Percentiles rank a stretch among this genome's conserved stretches.
Evolutionary conservation across 257 asterid genomes (phyloP).

Genomic region (Galeopsis tetrahit): DNA sequence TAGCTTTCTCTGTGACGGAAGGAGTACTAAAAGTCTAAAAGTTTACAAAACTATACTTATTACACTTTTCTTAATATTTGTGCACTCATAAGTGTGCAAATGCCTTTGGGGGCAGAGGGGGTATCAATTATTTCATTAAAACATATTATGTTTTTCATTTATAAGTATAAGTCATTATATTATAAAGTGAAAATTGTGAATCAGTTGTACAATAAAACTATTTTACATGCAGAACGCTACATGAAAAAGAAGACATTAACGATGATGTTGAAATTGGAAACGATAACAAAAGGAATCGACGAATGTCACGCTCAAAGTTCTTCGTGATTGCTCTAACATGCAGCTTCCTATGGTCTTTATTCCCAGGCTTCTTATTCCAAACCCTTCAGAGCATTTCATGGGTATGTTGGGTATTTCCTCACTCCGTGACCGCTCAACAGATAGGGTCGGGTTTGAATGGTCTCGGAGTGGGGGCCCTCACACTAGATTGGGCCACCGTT

Average conservation of each 20-base stretch:
- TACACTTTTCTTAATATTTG: no score
- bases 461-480: constrained; percentile 68
- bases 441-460: constrained; percentile 76
- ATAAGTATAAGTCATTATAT: no score
- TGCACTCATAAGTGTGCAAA: no score
- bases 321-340: constrained; percentile 62
- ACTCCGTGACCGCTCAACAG: constrained; percentile 79
- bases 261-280: constrained; percentile 30
- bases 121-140: no score
- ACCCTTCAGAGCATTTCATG: constrained; percentile 71
- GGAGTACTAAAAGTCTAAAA: no score
- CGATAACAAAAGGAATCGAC: constrained; percentile 16
- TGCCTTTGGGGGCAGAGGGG: no score
- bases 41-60: no score
- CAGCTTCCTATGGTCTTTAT: constrained; percentile 69
- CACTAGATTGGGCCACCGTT: constrained; percentile 72
- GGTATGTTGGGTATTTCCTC: constrained; percentile 82
- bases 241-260: constrained; percentile 48
- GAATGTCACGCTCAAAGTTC: constrained; percentile 63
- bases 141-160: no score
- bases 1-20: no score
- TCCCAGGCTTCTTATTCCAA: constrained; percentile 73
- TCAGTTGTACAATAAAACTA: no score
- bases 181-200: no score
- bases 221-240: constrained; percentile 56